Percentiles rank a stretch among this genome's conserved stretches.
Conservation (phyloP, 306 rosid genomes). For the Gleditsia sinensis region DNA sequence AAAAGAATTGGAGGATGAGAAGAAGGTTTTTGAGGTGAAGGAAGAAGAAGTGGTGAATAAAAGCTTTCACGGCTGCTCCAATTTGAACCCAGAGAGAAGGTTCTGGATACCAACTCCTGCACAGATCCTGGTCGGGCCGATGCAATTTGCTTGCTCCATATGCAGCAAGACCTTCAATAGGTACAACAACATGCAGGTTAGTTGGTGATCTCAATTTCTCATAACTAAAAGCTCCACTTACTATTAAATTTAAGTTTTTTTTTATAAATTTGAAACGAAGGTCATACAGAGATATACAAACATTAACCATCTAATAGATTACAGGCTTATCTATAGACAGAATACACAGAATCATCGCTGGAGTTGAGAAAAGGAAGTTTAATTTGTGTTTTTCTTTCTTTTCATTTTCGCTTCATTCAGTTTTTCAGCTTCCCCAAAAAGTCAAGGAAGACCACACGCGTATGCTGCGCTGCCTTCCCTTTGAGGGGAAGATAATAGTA, state of each 20-base stretch:
- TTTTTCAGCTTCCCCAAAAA: not conserved
- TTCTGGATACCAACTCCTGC: slow-evolving; percentile 96
- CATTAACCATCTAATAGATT: not conserved
- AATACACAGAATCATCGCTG: too few relatives aligned
- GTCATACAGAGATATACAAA: not conserved
- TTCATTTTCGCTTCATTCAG: not conserved
- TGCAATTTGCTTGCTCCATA: slow-evolving; percentile 95
- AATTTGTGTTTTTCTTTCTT: not conserved
- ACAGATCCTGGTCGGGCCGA: slow-evolving; percentile 93
- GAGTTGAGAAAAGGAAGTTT: not conserved
- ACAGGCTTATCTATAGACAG: too few relatives aligned
- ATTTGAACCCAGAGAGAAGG: slow-evolving; percentile 55
- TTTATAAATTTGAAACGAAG: not conserved
- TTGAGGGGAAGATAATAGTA: not conserved
- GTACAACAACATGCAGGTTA: slow-evolving; percentile 97
- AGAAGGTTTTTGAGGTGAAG: not conserved
- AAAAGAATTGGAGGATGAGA: not conserved
- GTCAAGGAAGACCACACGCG: not conserved
- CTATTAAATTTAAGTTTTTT: not conserved
- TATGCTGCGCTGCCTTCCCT: not conserved
- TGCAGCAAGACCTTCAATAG: slow-evolving; percentile 93
- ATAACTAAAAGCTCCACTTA: not conserved
- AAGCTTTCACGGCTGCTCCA: slow-evolving; percentile 46
- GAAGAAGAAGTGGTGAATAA: slow-evolving; percentile 14
- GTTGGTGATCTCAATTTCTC: not conserved